These are phyloP conservation scores for Verticillium nonalfalfae DNA, from an alignment of 2,329 filamentous ascomycete genomes.

Conservation along the genomic window DNA sequence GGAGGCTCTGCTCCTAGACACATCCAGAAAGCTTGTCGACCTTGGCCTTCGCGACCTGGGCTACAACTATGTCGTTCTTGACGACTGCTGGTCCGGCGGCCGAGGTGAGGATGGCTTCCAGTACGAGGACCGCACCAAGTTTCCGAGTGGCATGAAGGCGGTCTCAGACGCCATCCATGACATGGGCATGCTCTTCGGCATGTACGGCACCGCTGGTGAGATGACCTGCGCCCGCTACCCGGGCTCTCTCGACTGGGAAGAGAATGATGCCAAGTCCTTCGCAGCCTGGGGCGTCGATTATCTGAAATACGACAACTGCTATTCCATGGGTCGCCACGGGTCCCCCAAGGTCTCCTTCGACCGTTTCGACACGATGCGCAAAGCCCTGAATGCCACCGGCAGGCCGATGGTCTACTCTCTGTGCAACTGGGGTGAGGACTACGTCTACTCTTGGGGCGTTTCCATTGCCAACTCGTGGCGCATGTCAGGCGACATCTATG, in stretches of 20 bases:
- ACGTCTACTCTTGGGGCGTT: background rate
- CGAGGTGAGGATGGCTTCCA: constrained; percentile 15
- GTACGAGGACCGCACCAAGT: constrained; percentile 22
- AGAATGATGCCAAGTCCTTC: constrained; percentile 44
- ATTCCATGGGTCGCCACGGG: background rate
- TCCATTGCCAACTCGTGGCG: constrained; percentile 20
- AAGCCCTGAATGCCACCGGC: constrained; percentile 21
- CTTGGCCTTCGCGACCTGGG: constrained; percentile 17
- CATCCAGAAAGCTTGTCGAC: constrained; percentile 8
- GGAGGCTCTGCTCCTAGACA: constrained; percentile 5
- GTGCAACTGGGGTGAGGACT: constrained; percentile 23
- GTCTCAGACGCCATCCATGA: constrained; percentile 25
- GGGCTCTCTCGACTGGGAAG: constrained; percentile 37
- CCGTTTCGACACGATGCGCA: constrained; percentile 15
- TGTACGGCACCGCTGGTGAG: constrained; percentile 32
- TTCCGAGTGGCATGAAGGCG: constrained; percentile 27
- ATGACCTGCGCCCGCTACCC: constrained; percentile 34
- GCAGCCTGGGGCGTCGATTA: constrained; percentile 46
- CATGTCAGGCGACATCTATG: constrained; percentile 23
- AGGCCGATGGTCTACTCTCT: constrained; percentile 22
- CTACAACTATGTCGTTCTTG: constrained; percentile 20
- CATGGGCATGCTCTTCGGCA: constrained; percentile 27
- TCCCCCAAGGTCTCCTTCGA: background rate
- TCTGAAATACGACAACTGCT: constrained; percentile 45
- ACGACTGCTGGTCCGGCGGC: constrained; percentile 25